phyloP scores from a whole-genome alignment of 768 basidiomycete species.

The Russula ochroleuca region DNA sequence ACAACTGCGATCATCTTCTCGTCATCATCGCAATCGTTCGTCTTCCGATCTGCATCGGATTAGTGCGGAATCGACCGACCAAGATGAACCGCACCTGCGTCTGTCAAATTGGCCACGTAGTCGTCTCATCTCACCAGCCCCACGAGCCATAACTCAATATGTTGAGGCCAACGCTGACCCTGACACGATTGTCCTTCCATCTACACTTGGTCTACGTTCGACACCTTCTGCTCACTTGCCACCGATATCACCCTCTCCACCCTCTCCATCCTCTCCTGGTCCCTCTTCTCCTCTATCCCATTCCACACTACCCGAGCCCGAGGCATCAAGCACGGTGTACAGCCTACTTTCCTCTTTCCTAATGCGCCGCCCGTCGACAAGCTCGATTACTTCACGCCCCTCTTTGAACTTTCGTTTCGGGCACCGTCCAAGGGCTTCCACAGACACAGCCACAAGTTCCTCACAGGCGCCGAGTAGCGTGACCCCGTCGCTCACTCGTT shows the following conservation, averaged over 20 bases:
- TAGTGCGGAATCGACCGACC: background rate
- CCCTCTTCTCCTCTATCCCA: conserved; percentile 6
- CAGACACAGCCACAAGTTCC: background rate
- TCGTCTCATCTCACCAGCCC: conserved; percentile 60
- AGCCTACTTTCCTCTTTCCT: conserved; percentile 59
- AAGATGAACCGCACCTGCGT: conserved; percentile 42
- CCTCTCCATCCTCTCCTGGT: conserved; percentile 7
- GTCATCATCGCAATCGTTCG: conserved; percentile 14
- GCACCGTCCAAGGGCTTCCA: background rate
- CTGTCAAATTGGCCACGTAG: conserved; percentile 50
- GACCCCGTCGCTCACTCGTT: conserved; percentile 1
- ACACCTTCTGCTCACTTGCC: conserved; percentile 25
- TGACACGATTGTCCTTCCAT: conserved; percentile 55
- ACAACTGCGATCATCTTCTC: conserved; percentile 1
- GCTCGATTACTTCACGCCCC: conserved; percentile 14
- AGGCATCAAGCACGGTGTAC: conserved; percentile 50
- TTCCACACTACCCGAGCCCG: conserved; percentile 13
- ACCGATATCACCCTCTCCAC: conserved; percentile 26
- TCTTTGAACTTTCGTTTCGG: conserved; percentile 9
- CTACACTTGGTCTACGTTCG: conserved; percentile 61
- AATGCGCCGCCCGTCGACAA: conserved; percentile 23
- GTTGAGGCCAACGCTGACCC: conserved; percentile 54
- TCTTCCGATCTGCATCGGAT: conserved; percentile 17
- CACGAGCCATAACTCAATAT: conserved; percentile 72
- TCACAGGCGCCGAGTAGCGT: conserved; percentile 16